Evolutionary conservation across 257 asterid genomes (phyloP), one percentile per base, ranked within the genome.

Genomic region (Nicotiana noctiflora): DNA sequence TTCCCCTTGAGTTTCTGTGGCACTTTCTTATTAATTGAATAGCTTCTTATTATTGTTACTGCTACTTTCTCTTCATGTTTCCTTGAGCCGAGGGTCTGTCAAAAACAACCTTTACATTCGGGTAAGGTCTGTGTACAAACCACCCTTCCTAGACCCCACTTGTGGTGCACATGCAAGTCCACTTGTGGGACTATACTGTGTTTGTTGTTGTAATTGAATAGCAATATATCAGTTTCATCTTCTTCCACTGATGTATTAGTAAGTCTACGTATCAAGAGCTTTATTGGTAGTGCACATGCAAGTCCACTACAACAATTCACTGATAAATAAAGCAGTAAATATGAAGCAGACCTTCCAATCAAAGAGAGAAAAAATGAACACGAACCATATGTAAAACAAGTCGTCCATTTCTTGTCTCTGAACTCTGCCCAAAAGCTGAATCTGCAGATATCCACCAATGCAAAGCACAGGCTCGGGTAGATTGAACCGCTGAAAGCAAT

Each of bases 381-480:
- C 93, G 84, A 12, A 90, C 98, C 98, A 89, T 88, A 90, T 88
- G 80, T 94, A 94, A 86, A 86, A 90, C 65, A 91, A 81, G 74
- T 88, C 90, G 81, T 94, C 97, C 79, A 85, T 70, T 75, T 93
- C 94, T 80, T 91, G 89, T 86, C 84, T 91, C 87, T 94, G 97
- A 76, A 90, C 94, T 84, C 94, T 85, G 11, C 94, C 94, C 89
- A 85, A 34, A 77, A 94, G 83, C 87, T 93, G 96, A 70, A 94
- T 86, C 91, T 86, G 94, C 86, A 94, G 65, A 86, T 77, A 94
- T 84, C 98, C 97, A 51, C 92, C 94, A 8, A 91, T 51, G 82
- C 97, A 94, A 79, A 93, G 90, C 77, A 89, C 93, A 3, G 96
- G 96, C 81, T 90, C 91, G 9, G 94, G 92, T 79, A 95, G 88